Evolutionary conservation across 2,329 filamentous ascomycete genomes (phyloP).

Genomic region (Ophiosphaerella herpotricha): DNA sequence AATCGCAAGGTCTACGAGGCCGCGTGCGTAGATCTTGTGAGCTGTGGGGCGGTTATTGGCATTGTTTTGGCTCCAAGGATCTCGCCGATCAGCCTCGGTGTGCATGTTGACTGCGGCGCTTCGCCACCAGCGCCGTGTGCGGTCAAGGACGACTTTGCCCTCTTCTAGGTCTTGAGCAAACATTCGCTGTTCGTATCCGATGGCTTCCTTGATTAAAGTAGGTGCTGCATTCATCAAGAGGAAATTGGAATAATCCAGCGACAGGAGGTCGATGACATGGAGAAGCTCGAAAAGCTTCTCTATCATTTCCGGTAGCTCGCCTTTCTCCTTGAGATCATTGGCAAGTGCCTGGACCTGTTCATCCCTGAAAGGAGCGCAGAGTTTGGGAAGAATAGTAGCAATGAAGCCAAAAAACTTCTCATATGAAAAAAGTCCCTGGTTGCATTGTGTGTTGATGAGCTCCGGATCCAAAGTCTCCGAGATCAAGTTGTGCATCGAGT

Average conservation of each 20-base stretch:
- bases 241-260: conserved; percentile 83
- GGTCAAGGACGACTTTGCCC: conserved; percentile 59
- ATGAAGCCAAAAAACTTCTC: conserved; percentile 80
- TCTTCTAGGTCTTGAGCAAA: conserved; percentile 69
- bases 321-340: conserved; percentile 59
- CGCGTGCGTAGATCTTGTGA: conserved; percentile 75
- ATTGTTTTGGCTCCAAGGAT: conserved; percentile 66
- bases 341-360: conserved; percentile 71
- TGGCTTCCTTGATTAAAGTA: conserved; percentile 70
- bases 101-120: conserved; percentile 67
- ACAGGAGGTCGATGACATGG: conserved; percentile 75
- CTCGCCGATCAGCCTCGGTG: conserved; percentile 68
- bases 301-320: conserved; percentile 66
- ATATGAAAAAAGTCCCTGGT: conserved; percentile 76
- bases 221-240: conserved; percentile 73
- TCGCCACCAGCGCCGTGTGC: conserved; percentile 70
- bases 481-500: conserved; percentile 75
- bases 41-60: conserved; percentile 64
- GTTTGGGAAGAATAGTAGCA: conserved; percentile 73
- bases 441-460: conserved; percentile 70
- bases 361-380: conserved; percentile 82
- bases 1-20: conserved; percentile 76
- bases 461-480: conserved; percentile 76
- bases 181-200: conserved; percentile 73
- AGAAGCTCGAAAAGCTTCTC: conserved; percentile 77